A percentile compares a stretch with the other conserved stretches of the same genome.
Conservation (phyloP, 2,329 filamentous ascomycete species). For the Diaporthe nobilis region DNA sequence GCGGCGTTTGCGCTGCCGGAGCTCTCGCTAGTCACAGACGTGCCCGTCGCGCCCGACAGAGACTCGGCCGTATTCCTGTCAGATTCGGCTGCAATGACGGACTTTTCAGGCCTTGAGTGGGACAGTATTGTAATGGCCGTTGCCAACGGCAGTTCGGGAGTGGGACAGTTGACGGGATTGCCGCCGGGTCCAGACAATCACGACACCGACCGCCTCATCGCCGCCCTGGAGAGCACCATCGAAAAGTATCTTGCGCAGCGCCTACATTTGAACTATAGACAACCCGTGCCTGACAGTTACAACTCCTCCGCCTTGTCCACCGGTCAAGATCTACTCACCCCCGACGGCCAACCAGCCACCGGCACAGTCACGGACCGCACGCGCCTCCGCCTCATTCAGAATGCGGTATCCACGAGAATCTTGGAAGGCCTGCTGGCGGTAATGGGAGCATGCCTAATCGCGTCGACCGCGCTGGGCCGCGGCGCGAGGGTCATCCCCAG, state of each 20-base stretch:
- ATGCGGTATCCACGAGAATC: background rate
- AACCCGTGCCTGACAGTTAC: no score
- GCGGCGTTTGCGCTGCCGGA: background rate
- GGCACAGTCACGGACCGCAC: background rate
- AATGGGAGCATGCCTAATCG: background rate
- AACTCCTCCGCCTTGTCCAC: no score
- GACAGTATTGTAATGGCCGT: background rate
- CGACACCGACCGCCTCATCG: background rate
- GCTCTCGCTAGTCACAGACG: background rate
- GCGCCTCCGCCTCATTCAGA: background rate
- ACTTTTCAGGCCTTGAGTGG: no score
- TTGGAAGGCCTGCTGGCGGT: background rate
- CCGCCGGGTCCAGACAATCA: background rate
- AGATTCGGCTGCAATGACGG: no score
- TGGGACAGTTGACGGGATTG: background rate
- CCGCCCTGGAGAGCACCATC: background rate
- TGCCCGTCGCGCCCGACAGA: background rate
- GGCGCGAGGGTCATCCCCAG: background rate
- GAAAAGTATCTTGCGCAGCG: background rate
- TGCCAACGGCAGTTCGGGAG: background rate
- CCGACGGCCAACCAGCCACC: background rate
- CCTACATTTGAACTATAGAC: background rate
- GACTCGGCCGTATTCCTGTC: background rate
- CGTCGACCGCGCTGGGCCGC: background rate
- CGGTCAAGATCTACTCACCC: no score